phyloP scores from a whole-genome alignment of 2,329 filamentous ascomycete species.

The Metarhizium humberi region DNA sequence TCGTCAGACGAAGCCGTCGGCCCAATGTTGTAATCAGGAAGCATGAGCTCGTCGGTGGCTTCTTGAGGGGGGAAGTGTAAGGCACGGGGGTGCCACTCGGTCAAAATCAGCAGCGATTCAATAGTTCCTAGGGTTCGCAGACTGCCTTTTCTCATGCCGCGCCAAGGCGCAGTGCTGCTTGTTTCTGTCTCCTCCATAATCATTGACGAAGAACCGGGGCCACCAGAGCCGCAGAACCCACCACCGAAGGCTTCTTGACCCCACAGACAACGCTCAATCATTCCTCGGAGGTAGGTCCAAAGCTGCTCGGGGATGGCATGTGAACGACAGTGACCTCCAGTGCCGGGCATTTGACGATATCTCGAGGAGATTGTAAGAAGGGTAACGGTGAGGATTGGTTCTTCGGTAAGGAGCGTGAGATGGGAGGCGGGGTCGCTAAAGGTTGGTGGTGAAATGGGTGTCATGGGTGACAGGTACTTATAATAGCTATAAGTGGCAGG shows the following conservation, averaged over 20 bases:
- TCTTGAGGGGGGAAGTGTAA: constrained; percentile 88
- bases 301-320: constrained; percentile 91
- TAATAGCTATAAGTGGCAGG: constrained; percentile 57
- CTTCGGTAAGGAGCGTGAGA: constrained; percentile 70
- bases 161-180: constrained; percentile 60
- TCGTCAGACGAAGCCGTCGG: constrained; percentile 30
- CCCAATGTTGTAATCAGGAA: constrained; percentile 47
- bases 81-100: constrained; percentile 93
- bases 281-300: constrained; percentile 87
- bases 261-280: constrained; percentile 93
- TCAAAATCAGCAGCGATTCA: constrained; percentile 86
- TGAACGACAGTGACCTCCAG: constrained; percentile 73
- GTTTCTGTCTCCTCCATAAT: constrained; percentile 47
- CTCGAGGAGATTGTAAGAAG: constrained; percentile 85
- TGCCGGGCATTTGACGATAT: constrained; percentile 70
- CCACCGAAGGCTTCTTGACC: constrained; percentile 93
- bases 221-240: constrained; percentile 69
- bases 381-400: constrained; percentile 87
- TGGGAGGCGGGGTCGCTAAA: constrained; percentile 79
- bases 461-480: constrained; percentile 80
- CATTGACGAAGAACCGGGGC: constrained; percentile 25
- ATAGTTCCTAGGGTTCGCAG: constrained; percentile 86
- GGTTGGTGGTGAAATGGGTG: constrained; percentile 86
- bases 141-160: constrained; percentile 65
- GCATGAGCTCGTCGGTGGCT: constrained; percentile 58